A percentile compares a stretch with the other conserved stretches of the same genome.
phyloP scores from a whole-genome alignment of 768 basidiomycete species.

The Rhodosporidiobolus odoratus region DNA sequence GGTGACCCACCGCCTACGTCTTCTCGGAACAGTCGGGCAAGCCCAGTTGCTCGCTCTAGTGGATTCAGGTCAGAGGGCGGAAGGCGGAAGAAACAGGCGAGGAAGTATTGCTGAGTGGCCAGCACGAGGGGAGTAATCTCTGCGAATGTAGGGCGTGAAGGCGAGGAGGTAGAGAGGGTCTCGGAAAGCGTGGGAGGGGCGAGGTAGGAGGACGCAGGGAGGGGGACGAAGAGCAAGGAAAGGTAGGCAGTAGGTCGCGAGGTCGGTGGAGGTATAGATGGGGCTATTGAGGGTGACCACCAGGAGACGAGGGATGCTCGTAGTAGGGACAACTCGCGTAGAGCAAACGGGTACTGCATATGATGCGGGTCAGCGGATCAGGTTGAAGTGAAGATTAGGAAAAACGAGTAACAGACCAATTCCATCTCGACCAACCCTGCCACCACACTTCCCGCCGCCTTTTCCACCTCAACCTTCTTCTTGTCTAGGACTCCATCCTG shows the following conservation, averaged over 20 bases:
- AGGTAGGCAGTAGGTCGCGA: constrained; percentile 13
- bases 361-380: background rate
- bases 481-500: constrained; percentile 39
- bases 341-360: constrained; percentile 24
- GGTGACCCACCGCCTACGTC: constrained; percentile 9
- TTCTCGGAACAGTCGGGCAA: background rate
- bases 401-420: constrained; percentile 58
- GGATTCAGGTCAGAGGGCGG: background rate
- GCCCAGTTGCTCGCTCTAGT: background rate
- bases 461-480: constrained; percentile 61
- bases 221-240: constrained; percentile 6
- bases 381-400: constrained; percentile 47
- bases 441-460: constrained; percentile 62
- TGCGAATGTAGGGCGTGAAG: background rate
- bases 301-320: constrained; percentile 25
- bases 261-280: constrained; percentile 43
- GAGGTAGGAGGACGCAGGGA: constrained; percentile 23
- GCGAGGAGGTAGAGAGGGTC: constrained; percentile 7
- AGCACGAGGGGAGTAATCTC: constrained; percentile 33
- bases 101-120: constrained; percentile 23
- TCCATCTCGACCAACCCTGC: constrained; percentile 65
- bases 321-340: constrained; percentile 18
- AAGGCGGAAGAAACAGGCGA: constrained; percentile 20
- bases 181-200: constrained; percentile 20
- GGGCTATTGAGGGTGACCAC: constrained; percentile 33